phyloP scores from a whole-genome alignment of 2,329 filamentous ascomycete species.

The Paracamarosporium sp. region DNA sequence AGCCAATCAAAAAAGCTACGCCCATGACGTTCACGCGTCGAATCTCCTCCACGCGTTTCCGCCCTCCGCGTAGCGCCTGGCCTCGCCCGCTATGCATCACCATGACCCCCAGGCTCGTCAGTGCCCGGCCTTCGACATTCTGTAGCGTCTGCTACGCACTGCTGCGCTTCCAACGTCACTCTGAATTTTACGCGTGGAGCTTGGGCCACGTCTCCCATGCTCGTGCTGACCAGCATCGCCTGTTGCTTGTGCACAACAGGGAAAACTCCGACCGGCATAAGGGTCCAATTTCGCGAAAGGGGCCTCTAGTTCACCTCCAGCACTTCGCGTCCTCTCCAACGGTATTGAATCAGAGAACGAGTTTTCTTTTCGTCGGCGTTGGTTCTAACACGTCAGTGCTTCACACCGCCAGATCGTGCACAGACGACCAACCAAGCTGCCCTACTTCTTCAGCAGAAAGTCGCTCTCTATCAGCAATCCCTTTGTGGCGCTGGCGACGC shows the following conservation, averaged over 20 bases:
- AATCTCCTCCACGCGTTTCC: constrained; percentile 24
- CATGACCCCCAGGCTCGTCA: neutral
- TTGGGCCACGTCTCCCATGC: neutral
- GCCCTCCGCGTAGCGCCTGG: neutral
- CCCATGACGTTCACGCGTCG: constrained; percentile 38
- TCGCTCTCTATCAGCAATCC: constrained; percentile 39
- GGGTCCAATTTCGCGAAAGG: constrained; percentile 1
- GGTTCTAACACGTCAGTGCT: constrained; percentile 4
- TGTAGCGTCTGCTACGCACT: neutral
- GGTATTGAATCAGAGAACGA: neutral
- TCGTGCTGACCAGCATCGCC: neutral
- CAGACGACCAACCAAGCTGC: neutral
- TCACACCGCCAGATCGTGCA: constrained; percentile 2
- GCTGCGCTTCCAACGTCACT: constrained; percentile 3
- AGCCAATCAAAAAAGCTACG: constrained; percentile 4
- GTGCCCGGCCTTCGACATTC: neutral
- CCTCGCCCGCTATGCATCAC: neutral
- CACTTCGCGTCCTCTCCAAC: neutral
- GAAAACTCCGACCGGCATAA: neutral
- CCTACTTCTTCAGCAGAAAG: constrained; percentile 39
- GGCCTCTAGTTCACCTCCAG: neutral
- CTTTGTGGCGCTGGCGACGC: constrained; percentile 46
- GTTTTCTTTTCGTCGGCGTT: neutral
- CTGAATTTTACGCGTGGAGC: neutral
- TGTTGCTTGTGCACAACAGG: neutral